Conservation (phyloP, 1,284 basidiomycete species). For the Cutaneotrichosporon arboriforme region DNA sequence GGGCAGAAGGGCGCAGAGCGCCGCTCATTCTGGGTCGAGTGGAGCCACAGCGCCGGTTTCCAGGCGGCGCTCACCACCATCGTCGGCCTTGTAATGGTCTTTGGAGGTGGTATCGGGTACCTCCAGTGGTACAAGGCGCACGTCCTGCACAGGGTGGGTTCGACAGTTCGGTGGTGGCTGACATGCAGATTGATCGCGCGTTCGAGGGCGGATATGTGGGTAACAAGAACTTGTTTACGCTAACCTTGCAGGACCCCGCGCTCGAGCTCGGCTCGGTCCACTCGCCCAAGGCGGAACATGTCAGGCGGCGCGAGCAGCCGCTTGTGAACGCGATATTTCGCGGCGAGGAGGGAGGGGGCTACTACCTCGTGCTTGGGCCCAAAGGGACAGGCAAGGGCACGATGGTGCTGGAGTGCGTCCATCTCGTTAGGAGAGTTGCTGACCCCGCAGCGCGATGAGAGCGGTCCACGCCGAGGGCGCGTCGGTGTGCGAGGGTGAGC, state of each 20-base stretch:
- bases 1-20: background rate
- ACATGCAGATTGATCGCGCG: constrained; percentile 37
- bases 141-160: constrained; percentile 64
- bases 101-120: constrained; percentile 58
- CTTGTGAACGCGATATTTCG: constrained; percentile 70
- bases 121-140: constrained; percentile 72
- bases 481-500: constrained; percentile 46
- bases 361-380: constrained; percentile 68
- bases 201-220: constrained; percentile 43
- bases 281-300: constrained; percentile 54
- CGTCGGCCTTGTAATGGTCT: constrained; percentile 43
- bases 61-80: constrained; percentile 46
- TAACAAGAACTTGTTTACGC: background rate
- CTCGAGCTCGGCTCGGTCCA: constrained; percentile 59
- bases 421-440: background rate
- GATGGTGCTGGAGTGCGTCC: constrained; percentile 64
- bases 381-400: constrained; percentile 72
- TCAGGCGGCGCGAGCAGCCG: constrained; percentile 66
- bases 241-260: constrained; percentile 60
- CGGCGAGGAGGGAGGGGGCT: constrained; percentile 64
- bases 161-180: background rate
- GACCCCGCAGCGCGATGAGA: constrained; percentile 56
- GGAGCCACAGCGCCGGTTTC: constrained; percentile 38
- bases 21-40: constrained; percentile 31
- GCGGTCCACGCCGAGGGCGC: constrained; percentile 63